Evolutionary conservation across 768 basidiomycete species (phyloP).

Genomic region (Gautieria morchelliformis): DNA sequence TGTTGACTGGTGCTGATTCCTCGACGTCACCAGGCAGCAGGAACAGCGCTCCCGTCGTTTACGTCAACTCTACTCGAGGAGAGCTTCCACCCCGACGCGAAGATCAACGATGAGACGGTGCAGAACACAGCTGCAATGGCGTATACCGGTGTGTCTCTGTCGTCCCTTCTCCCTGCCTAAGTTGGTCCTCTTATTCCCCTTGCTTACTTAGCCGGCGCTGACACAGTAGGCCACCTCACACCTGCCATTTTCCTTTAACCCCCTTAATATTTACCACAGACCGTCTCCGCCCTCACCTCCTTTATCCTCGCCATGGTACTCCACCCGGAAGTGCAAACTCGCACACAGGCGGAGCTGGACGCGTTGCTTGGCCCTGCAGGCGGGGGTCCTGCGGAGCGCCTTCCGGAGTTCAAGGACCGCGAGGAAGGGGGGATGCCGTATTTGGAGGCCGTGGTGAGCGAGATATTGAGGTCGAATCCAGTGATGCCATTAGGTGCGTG

Average conservation of each 20-base stretch:
- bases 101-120: neutral
- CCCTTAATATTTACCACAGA: conserved; percentile 3
- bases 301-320: conserved; percentile 2
- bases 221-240: neutral
- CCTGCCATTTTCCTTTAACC: neutral
- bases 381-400: neutral
- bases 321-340: neutral
- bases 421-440: neutral
- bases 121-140: neutral
- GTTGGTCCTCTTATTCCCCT: neutral
- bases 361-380: neutral
- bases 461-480: conserved; percentile 23
- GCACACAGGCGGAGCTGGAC: neutral
- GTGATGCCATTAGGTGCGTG: neutral
- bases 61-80: conserved; percentile 11
- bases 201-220: neutral
- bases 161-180: neutral
- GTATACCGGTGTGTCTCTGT: neutral
- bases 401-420: conserved; percentile 24
- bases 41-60: conserved; percentile 14
- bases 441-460: conserved; percentile 17
- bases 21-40: conserved; percentile 11
- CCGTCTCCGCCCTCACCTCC: conserved; percentile 4
- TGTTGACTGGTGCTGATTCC: neutral
- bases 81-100: neutral